Percentiles rank a stretch among this genome's conserved stretches.
Evolutionary conservation across 1,139 yeast species (phyloP).

Genomic region (Saccharomyces hybrid): DNA sequence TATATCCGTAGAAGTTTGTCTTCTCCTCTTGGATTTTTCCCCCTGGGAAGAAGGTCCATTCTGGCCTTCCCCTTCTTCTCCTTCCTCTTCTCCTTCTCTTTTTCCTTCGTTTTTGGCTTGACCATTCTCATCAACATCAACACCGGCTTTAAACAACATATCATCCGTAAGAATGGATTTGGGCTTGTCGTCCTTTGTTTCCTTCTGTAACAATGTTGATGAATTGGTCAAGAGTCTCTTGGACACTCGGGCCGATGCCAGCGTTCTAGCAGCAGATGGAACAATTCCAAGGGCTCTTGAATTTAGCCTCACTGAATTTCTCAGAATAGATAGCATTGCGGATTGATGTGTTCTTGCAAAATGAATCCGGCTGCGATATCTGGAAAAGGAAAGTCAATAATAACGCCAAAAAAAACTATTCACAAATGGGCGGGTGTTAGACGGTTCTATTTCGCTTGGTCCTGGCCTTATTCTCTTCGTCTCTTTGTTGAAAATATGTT

Average conservation of each 20-base stretch:
- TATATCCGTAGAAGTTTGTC: conserved; percentile 60
- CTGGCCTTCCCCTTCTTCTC: conserved; percentile 18
- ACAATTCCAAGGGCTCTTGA: conserved; percentile 1
- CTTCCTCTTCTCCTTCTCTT: conserved; percentile 5
- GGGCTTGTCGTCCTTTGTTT: conserved; percentile 34
- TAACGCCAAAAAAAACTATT: not conserved
- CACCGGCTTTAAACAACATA: conserved; percentile 74
- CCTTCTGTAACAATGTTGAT: conserved; percentile 9
- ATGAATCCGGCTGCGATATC: not conserved
- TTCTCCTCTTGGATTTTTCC: conserved; percentile 31
- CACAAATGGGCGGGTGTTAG: not conserved
- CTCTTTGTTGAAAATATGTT: not conserved
- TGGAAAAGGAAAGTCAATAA: not conserved
- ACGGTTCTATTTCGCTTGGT: not conserved
- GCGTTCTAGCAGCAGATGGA: not conserved
- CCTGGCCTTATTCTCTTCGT: not conserved
- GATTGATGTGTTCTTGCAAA: not conserved
- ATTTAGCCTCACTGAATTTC: conserved; percentile 6
- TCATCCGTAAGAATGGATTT: conserved; percentile 73
- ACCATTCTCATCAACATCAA: conserved; percentile 41
- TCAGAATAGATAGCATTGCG: conserved; percentile 4
- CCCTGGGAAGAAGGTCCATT: conserved; percentile 5
- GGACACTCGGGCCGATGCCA: not conserved
- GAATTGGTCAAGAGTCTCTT: not conserved
- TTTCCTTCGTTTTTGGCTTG: conserved; percentile 5